Conservation (phyloP, 768 basidiomycete genomes). For the Suillus ampliporus region DNA sequence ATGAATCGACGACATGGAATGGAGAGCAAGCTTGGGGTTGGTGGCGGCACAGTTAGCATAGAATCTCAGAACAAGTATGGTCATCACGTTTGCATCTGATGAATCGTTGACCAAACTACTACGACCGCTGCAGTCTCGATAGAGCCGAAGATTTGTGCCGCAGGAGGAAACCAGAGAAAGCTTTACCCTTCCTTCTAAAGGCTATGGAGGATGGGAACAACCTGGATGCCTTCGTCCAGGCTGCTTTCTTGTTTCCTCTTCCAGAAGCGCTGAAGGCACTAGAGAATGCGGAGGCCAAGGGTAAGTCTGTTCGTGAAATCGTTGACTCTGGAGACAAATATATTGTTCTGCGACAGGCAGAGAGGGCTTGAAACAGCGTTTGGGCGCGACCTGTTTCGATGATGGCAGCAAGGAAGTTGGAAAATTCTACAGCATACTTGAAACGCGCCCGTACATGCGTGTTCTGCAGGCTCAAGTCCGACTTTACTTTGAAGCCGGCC, state of each 20-base stretch:
- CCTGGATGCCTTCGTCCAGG: constrained; percentile 45
- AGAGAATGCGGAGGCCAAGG: constrained; percentile 31
- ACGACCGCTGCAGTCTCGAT: constrained; percentile 33
- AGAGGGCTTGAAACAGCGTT: constrained; percentile 27
- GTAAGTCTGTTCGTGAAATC: constrained; percentile 14
- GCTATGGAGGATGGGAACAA: constrained; percentile 48
- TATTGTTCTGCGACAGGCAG: constrained; percentile 28
- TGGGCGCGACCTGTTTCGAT: constrained; percentile 45
- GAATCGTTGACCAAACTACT: background rate
- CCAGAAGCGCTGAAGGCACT: constrained; percentile 32
- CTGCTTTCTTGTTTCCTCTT: constrained; percentile 41
- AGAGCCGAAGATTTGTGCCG: constrained; percentile 44
- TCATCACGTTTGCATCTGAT: background rate
- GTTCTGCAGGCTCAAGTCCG: constrained; percentile 45
- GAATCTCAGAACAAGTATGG: constrained; percentile 36
- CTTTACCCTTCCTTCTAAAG: constrained; percentile 44
- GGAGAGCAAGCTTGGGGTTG: constrained; percentile 32
- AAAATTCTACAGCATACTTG: constrained; percentile 42
- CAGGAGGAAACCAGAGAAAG: constrained; percentile 38
- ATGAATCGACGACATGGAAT: constrained; percentile 24
- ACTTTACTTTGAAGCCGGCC: constrained; percentile 37
- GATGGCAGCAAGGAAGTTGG: constrained; percentile 42
- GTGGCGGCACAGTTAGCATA: constrained; percentile 34
- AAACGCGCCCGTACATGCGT: constrained; percentile 54
- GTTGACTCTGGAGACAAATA: background rate